Evolutionary conservation across 495 filamentous ascomycete species (phyloP).

Genomic region (Pyrenula aspistea): DNA sequence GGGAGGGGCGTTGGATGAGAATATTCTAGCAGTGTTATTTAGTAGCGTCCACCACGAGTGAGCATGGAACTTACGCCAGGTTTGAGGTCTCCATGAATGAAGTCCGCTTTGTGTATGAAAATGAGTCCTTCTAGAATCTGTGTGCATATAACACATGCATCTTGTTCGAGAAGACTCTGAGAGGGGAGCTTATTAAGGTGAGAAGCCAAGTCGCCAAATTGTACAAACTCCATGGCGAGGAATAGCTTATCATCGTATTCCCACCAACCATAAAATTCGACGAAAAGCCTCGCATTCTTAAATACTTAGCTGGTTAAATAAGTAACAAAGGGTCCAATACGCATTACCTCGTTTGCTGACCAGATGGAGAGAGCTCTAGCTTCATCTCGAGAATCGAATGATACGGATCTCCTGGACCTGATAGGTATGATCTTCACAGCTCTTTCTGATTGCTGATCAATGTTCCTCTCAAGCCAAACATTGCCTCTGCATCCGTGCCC

Average conservation of each 20-base stretch:
- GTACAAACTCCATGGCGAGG: slow-evolving; percentile 21
- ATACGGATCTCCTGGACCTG: neutral
- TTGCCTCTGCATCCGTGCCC: neutral
- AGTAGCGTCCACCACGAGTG: neutral
- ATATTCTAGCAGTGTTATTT: slow-evolving; percentile 15
- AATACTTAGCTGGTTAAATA: neutral
- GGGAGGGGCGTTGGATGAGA: slow-evolving; percentile 14
- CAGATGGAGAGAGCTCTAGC: neutral
- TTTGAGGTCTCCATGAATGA: slow-evolving; percentile 17
- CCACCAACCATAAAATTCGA: slow-evolving; percentile 6
- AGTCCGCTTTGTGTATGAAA: slow-evolving; percentile 15
- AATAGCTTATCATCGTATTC: slow-evolving; percentile 5
- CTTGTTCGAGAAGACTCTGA: slow-evolving; percentile 6
- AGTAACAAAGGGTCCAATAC: neutral
- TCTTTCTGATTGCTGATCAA: neutral
- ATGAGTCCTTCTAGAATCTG: slow-evolving; percentile 14
- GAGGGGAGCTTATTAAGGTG: neutral
- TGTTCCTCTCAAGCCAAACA: neutral
- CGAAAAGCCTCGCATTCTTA: neutral
- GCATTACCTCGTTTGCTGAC: neutral
- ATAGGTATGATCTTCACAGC: neutral
- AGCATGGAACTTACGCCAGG: slow-evolving; percentile 7
- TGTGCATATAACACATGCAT: slow-evolving; percentile 7
- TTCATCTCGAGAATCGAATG: neutral
- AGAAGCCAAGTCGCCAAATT: slow-evolving; percentile 8